Percentiles rank a stretch among this genome's conserved stretches.
Conservation (phyloP, 2,329 filamentous ascomycete species). For the Aaosphaeria arxii region DNA sequence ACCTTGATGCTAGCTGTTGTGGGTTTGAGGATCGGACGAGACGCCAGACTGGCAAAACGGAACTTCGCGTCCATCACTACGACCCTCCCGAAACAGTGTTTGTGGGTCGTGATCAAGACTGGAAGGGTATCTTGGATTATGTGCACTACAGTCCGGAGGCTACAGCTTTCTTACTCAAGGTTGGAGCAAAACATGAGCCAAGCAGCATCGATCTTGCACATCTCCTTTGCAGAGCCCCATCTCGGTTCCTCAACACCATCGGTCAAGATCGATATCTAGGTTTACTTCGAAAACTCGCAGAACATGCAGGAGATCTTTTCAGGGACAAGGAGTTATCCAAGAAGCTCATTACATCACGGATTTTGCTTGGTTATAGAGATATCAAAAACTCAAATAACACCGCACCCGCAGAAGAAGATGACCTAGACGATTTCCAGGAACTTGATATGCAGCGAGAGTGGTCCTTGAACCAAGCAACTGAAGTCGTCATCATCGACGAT, state of each 20-base stretch:
- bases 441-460: slow-evolving; percentile 62
- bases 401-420: slow-evolving; percentile 36
- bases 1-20: slow-evolving; percentile 23
- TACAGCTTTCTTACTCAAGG: slow-evolving; percentile 82
- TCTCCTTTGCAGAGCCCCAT: slow-evolving; percentile 80
- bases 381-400: slow-evolving; percentile 54
- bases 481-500: slow-evolving; percentile 64
- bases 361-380: slow-evolving; percentile 81
- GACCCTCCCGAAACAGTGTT: slow-evolving; percentile 75
- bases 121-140: slow-evolving; percentile 92
- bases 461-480: slow-evolving; percentile 69
- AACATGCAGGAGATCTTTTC: slow-evolving; percentile 66
- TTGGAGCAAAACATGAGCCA: slow-evolving; percentile 88
- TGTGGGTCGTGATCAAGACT: slow-evolving; percentile 69
- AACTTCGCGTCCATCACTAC: slow-evolving; percentile 46
- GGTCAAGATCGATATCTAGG: slow-evolving; percentile 84
- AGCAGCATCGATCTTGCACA: slow-evolving; percentile 81
- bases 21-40: slow-evolving; percentile 33
- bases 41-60: slow-evolving; percentile 28
- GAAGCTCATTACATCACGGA: slow-evolving; percentile 71
- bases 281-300: slow-evolving; percentile 76
- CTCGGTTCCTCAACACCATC: slow-evolving; percentile 74
- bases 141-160: slow-evolving; percentile 88
- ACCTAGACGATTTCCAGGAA: slow-evolving; percentile 45
- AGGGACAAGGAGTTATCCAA: slow-evolving; percentile 75